These are phyloP conservation scores for Cerrena zonata DNA, from an alignment of 1,284 basidiomycete species.

Conservation along the genomic window DNA sequence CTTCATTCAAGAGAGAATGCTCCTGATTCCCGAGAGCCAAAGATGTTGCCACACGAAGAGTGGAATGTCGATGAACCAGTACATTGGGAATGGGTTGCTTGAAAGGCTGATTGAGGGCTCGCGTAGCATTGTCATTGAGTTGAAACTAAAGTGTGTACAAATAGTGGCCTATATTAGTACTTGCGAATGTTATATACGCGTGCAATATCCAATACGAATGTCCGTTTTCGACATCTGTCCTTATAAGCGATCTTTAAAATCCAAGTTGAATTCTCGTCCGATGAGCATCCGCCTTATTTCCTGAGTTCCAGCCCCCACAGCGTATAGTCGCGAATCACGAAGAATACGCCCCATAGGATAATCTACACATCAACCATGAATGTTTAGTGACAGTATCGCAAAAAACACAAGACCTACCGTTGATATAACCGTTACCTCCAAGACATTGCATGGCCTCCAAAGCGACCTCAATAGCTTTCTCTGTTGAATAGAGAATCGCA, in stretches of 20 bases:
- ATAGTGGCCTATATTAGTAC: no score
- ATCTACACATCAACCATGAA: conserved; percentile 42
- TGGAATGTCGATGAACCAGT: conserved; percentile 8
- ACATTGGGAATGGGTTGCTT: conserved; percentile 13
- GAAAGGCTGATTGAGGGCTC: no score
- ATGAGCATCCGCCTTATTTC: conserved; percentile 89
- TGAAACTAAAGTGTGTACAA: no score
- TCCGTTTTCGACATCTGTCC: no score
- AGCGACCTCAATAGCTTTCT: conserved; percentile 85
- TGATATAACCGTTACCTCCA: conserved; percentile 90
- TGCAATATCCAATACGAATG: no score
- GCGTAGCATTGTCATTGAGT: not conserved
- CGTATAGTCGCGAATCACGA: conserved; percentile 80
- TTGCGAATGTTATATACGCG: no score
- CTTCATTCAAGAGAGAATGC: not conserved
- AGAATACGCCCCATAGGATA: conserved; percentile 84
- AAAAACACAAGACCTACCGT: conserved; percentile 46
- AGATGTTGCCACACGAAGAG: conserved; percentile 4
- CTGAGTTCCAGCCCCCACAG: conserved; percentile 88
- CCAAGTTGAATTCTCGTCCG: conserved; percentile 81
- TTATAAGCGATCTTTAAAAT: conserved; percentile 35
- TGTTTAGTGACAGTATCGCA: not conserved
- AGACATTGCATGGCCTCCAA: conserved; percentile 87
- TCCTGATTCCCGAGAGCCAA: not conserved
- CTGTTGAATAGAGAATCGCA: conserved; percentile 85